Base-by-base conservation (phyloP, 768 basidiomycete genomes). In the Chalciporus piperatus region DNA sequence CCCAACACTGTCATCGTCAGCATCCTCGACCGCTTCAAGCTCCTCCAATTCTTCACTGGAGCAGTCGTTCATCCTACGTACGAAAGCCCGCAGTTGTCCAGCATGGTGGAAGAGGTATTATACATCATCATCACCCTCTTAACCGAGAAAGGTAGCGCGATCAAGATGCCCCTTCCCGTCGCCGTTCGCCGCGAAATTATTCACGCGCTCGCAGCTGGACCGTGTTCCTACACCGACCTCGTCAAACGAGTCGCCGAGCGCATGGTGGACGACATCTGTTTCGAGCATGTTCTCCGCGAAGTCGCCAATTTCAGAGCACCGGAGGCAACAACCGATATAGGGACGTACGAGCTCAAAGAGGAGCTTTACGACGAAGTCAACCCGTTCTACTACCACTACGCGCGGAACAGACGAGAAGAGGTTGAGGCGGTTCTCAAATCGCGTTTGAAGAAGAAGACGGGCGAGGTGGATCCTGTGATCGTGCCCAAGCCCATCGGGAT, bases 321-420 rank as follows among this genome's bases (percentile, higher is more conserved):
- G 0, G 91, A 91, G 62, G 79, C 80, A 0, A 82, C 82, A 1
- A 74, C 84, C 2, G 94, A 96, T 58, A 78, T 78, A 0, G 96
- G 97, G 0, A 71, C 82, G n/a, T 98, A 98, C 70, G 86, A 94
- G 54, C 81, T 98, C 47, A 88, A 85, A 65, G 83, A 92, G 41
- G 89, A 87, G 59, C 76, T 74, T 17, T 93, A 83, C 67, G 87
- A 85, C 54, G 89, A 97, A 56, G 88, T 98, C 56, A 89, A 98
- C 61, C 94, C 95, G 0, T 97, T 94, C 72, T 97, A 95, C 74
- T 90, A 88, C 64, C 95, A 98, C 64, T 98, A 97, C 67, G 87
- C 91, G 14, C 79, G 95, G 37, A 98, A 98, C 71, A 86, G 92
- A 59, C 81, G 94, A 37, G 92, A 96, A 60, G 91, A 94, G 65